Evolutionary conservation across 2,329 filamentous ascomycete species (phyloP), one percentile per base, ranked within the genome.

Genomic region (Talaromyces sp.): DNA sequence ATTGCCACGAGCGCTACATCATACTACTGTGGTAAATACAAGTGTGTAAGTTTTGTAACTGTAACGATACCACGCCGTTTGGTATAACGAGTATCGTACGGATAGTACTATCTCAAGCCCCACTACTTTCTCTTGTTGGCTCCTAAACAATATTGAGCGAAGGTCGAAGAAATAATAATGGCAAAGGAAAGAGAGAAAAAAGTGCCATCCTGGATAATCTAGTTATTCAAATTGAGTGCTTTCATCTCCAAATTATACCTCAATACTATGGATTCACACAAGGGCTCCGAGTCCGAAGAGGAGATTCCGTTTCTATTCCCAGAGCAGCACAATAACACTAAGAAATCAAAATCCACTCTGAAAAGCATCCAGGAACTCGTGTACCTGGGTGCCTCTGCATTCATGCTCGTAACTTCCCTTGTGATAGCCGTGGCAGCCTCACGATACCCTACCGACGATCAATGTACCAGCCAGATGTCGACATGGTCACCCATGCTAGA

Each of bases 401-500:
- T 56, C 16, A 34, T 56, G 16, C 53, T 56, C 30, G 14, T 56
- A 8, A 30, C 23, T 18, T 56, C 53, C 36, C 27, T 56, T 40
- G 30, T 30, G 16, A n/a, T 56, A 23, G 30, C 36, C 18, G 30
- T 56, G 5, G 33, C 53, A n/a, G 30, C 30, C 23, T 56, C n/a
- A 34, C 9, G 16, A 16, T 27, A 16, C 14, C 53, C 53, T 36
- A 56, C 53, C 28, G 53, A 56, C 14, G 53, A 30, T 56, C 53
- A 56, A 31, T 40, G 53, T 31, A 56, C 28, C 9, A 56, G 18
- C 8, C 36, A 56, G 14, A 56, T 56, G 53, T 56, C 53, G 14
- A 56, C 53, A 34, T 56, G 53, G 53, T 56, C 53, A 56, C 53
- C 53, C 18, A n/a, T 58, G 56, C 40, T 58, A 7, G 27, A 50